Evolutionary conservation across 2,329 filamentous ascomycete species (phyloP).

Genomic region (Ophiostoma perfectum): DNA sequence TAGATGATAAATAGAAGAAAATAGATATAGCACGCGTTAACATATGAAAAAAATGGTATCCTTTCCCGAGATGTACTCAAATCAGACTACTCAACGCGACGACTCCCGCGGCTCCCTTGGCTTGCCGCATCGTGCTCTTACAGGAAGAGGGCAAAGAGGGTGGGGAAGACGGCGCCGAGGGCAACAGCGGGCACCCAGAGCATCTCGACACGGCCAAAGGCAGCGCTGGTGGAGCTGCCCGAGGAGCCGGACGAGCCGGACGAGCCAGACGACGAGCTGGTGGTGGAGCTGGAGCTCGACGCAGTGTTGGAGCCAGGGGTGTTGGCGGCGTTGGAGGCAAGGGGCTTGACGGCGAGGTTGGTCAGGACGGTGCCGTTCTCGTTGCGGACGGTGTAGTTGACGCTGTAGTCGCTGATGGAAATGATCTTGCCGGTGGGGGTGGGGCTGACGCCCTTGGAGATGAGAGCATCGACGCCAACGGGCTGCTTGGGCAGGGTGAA

Average conservation of each 20-base stretch:
- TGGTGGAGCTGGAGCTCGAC: slow-evolving; percentile 20
- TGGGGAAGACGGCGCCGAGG: slow-evolving; percentile 17
- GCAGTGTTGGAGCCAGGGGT: slow-evolving; percentile 39
- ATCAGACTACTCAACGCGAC: background rate
- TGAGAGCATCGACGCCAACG: slow-evolving; percentile 62
- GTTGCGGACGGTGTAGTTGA: slow-evolving; percentile 57
- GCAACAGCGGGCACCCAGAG: slow-evolving; percentile 19
- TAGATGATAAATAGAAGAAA: background rate
- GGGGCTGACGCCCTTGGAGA: slow-evolving; percentile 66
- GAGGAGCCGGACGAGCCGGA: slow-evolving; percentile 18
- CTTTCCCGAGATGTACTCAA: background rate
- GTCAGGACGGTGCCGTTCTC: slow-evolving; percentile 55
- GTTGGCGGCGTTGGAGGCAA: slow-evolving; percentile 44
- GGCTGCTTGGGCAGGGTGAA: slow-evolving; percentile 71
- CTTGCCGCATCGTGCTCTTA: slow-evolving; percentile 9
- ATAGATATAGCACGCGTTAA: too few species aligned
- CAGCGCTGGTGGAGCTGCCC: slow-evolving; percentile 27
- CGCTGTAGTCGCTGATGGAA: slow-evolving; percentile 49
- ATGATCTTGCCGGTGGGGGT: slow-evolving; percentile 62
- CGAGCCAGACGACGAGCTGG: slow-evolving; percentile 13
- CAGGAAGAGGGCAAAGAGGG: slow-evolving; percentile 20
- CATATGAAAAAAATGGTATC: background rate
- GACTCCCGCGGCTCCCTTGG: too few species aligned
- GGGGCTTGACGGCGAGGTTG: slow-evolving; percentile 44
- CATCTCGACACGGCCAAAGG: slow-evolving; percentile 21